Base-by-base conservation (phyloP, 352 stramenopile genomes). In the Globisporangium cederbergense region DNA sequence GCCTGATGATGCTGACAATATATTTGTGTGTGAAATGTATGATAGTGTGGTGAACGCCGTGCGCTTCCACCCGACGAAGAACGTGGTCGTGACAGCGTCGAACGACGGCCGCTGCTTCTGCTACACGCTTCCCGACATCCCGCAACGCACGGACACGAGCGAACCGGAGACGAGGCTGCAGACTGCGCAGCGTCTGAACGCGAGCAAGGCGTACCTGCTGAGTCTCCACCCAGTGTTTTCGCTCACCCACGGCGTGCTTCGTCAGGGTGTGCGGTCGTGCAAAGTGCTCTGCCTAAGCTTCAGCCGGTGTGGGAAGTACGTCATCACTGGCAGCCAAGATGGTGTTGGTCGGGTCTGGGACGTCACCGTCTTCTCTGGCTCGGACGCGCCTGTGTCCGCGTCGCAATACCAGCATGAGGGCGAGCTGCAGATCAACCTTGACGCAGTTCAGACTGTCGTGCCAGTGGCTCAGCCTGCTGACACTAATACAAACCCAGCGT, bases 301-400 rank as follows among this genome's bases (percentile, higher is more conserved):
- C 56, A 93, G 80, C 85, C 92, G 66, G 36, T 96, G 64, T 76
- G 95, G 73, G 71, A 86, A 76, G 73, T 98, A 77, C 64, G 89
- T 99, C 56, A 90, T 91, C 4, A 98, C 96, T 32, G 96, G 95
- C 6, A 90, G 89, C 7, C 91, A 98, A 73, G 96, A 99, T 78
- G 95, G 91, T 50, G 84, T 98, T 16, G 91, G 81, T 45, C 83
- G 93, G 25, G 77, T 98, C 25, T 99, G 93, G 95, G 76, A 90
- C 69, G 86, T 91, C 50, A 86, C 79, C 8, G 68, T 88, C 22
- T 69, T 82, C 45, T 82, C 73, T 22, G 59, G 70, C 18, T 67
- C 76, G 9, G 64, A 86, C 40, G 78, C 76, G 3, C 78, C 78
- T 60, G 73, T 72, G 16, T 77, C 83, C 18, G 63, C 81, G 20